Percentiles rank a stretch among this genome's conserved stretches.
Conservation (phyloP, 2,329 filamentous ascomycete genomes). For the Cercospora sesami region DNA sequence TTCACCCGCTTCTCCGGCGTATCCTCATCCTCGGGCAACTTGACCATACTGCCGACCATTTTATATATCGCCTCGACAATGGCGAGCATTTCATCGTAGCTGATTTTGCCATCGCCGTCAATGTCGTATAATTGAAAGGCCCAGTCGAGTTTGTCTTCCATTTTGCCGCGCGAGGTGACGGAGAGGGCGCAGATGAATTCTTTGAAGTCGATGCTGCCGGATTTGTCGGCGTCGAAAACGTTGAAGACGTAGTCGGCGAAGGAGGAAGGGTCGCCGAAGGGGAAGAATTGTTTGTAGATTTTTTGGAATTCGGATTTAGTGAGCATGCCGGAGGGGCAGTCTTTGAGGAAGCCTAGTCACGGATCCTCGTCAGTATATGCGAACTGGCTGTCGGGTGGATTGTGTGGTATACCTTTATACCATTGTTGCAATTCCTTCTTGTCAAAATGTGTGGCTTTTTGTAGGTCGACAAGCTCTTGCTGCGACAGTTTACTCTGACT, state of each 20-base stretch:
- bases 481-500: conserved; percentile 99
- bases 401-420: conserved; percentile 76
- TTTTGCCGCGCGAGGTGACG: conserved; percentile 94
- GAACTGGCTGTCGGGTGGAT: neutral
- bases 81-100: conserved; percentile 97
- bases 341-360: conserved; percentile 83
- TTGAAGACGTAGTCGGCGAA: conserved; percentile 99
- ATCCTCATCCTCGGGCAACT: conserved; percentile 96
- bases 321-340: conserved; percentile 94
- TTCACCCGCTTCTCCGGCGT: conserved; percentile 96
- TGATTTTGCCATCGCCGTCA: conserved; percentile 97
- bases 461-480: conserved; percentile 90
- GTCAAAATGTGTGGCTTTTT: conserved; percentile 97
- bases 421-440: conserved; percentile 99
- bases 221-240: conserved; percentile 97
- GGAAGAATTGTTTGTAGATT: conserved; percentile 99
- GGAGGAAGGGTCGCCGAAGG: conserved; percentile 93
- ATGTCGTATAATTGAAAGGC: conserved; percentile 99
- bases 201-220: conserved; percentile 97
- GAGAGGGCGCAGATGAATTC: conserved; percentile 98
- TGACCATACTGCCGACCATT: conserved; percentile 99
- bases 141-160: conserved; percentile 99
- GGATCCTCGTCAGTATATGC: neutral
- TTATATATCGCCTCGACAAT: conserved; percentile 99
- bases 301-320: conserved; percentile 99